These are phyloP conservation scores for Moringa oleifera DNA, from an alignment of 345 rosid genomes.

Conservation along the genomic window DNA sequence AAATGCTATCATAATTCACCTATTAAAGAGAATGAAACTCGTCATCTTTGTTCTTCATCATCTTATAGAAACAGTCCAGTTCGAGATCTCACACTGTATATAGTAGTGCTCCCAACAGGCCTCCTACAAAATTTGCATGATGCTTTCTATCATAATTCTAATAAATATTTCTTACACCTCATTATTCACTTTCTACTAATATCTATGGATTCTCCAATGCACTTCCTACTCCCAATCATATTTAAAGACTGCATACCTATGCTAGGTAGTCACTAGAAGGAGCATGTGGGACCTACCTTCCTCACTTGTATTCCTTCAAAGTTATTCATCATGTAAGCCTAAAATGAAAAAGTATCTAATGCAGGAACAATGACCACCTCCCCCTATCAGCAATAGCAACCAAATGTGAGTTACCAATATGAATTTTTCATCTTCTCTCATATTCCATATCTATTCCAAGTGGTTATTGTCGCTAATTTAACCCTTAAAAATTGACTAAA, in stretches of 20 bases:
- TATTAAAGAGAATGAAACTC: too few relatives aligned
- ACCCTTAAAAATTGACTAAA: too few relatives aligned
- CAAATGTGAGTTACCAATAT: neutral
- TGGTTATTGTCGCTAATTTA: too few relatives aligned
- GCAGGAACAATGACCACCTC: neutral
- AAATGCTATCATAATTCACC: too few relatives aligned
- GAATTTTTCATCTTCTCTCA: neutral
- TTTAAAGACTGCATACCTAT: neutral
- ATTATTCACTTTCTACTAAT: neutral
- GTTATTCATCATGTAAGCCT: neutral
- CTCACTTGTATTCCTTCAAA: neutral
- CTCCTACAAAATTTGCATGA: neutral
- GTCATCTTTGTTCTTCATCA: too few relatives aligned
- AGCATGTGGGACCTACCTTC: neutral
- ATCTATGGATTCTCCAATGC: neutral
- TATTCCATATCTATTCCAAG: neutral
- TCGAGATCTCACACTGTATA: too few relatives aligned
- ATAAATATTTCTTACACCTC: neutral
- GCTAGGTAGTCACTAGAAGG: neutral
- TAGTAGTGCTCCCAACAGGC: neutral
- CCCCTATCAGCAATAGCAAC: neutral
- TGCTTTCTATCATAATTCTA: neutral
- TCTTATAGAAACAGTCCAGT: too few relatives aligned
- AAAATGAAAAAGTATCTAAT: neutral
- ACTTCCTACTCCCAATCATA: neutral